A percentile compares a stretch with the other conserved stretches of the same genome.
Evolutionary conservation across 495 filamentous ascomycete genomes (phyloP).

Genomic region (Aspergillus haitiensis): DNA sequence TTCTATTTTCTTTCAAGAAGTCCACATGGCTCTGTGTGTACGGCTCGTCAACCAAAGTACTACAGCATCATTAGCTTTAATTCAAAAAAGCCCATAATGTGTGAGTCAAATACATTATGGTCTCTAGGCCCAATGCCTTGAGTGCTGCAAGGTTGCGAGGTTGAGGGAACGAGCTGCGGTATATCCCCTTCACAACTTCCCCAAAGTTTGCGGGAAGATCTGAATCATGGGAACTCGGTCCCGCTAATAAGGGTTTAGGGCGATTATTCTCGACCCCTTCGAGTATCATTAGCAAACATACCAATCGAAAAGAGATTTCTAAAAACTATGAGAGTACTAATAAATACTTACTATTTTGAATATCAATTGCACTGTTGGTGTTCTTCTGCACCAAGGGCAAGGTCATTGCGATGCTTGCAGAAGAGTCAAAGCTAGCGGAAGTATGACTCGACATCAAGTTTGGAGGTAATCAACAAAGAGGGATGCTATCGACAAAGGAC

Average conservation of each 20-base stretch:
- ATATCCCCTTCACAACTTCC: conserved; percentile 63
- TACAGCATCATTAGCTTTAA: conserved; percentile 26
- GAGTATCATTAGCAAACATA: not conserved
- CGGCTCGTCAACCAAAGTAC: conserved; percentile 73
- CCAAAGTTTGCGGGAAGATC: conserved; percentile 66
- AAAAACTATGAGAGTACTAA: not conserved
- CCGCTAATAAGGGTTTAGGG: conserved; percentile 8
- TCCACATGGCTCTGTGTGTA: conserved; percentile 54
- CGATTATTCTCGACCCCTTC: conserved; percentile 9
- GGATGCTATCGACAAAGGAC: not conserved
- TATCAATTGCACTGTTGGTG: conserved; percentile 18
- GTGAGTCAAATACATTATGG: conserved; percentile 61
- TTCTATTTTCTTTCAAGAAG: conserved; percentile 62
- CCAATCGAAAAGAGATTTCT: not conserved
- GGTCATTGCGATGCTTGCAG: conserved; percentile 17
- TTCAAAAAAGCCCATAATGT: not conserved
- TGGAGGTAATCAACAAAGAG: not conserved
- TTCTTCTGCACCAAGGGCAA: conserved; percentile 20
- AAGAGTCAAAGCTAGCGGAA: not conserved
- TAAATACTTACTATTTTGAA: conserved; percentile 20
- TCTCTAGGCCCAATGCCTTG: conserved; percentile 63
- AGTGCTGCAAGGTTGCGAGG: conserved; percentile 64
- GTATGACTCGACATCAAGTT: conserved; percentile 2
- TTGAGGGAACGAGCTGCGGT: conserved; percentile 73
- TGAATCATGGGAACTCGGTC: conserved; percentile 7